Conservation (phyloP, 2,329 filamentous ascomycete species). For the Xylaria sp. region DNA sequence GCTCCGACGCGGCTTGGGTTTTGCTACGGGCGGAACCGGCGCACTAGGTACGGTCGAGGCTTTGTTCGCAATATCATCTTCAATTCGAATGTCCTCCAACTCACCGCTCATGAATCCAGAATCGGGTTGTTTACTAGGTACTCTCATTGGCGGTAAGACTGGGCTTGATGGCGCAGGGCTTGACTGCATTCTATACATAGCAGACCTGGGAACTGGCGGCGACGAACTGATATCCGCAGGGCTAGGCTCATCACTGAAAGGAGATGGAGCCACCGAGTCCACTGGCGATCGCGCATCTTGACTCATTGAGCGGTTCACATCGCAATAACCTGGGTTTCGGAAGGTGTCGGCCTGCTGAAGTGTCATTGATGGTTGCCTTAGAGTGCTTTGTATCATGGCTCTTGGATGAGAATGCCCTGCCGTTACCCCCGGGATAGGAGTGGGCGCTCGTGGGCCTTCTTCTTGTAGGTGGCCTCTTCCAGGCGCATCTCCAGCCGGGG, state of each 20-base stretch:
- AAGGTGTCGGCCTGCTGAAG: constrained; percentile 43
- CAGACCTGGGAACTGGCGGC: constrained; percentile 68
- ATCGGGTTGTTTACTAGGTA: constrained; percentile 59
- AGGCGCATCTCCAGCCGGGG: constrained; percentile 42
- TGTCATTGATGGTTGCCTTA: constrained; percentile 58
- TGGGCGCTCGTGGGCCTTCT: constrained; percentile 68
- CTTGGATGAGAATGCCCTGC: constrained; percentile 28
- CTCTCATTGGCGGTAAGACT: constrained; percentile 58
- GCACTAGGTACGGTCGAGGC: constrained; percentile 35
- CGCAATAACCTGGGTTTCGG: constrained; percentile 27
- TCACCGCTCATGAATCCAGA: constrained; percentile 84
- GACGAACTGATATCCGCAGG: constrained; percentile 84
- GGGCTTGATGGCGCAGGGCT: constrained; percentile 76
- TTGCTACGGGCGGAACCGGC: constrained; percentile 23
- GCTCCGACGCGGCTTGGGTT: constrained; percentile 33
- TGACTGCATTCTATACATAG: constrained; percentile 46
- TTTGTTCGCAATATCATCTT: constrained; percentile 55
- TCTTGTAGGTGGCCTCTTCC: constrained; percentile 58
- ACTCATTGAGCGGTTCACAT: constrained; percentile 37
- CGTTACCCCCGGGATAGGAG: constrained; percentile 59
- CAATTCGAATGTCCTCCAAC: constrained; percentile 52
- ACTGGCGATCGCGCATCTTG: constrained; percentile 51
- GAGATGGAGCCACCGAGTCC: constrained; percentile 48
- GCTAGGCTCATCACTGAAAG: constrained; percentile 56
- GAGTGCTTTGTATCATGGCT: constrained; percentile 40